Base-by-base conservation (phyloP, 768 basidiomycete species). In the Panaeolus papilionaceus region DNA sequence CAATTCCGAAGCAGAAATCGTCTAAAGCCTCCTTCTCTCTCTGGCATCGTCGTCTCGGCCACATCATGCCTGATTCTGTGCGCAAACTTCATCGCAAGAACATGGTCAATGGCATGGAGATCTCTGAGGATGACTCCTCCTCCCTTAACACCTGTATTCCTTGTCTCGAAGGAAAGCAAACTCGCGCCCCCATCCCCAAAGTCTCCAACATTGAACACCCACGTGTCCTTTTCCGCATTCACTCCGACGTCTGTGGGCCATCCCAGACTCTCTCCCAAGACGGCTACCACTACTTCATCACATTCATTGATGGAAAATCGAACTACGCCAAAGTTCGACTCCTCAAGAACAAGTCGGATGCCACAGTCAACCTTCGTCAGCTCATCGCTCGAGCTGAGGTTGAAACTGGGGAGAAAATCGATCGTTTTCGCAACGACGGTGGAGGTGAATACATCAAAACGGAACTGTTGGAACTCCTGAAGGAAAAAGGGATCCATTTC, bases 71-170 rank as follows among this genome's bases (percentile, higher is more conserved):
- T 28, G 37, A 54, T 4, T 70, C 66, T 4, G 47, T 70, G 4
- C 47, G 44, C 3, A 64, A 70, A 37, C 64, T 70, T 20, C 39
- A 61, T 38, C 12, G 42, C 37, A 67, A 70, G 42, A 40, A 58
- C 2, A 70, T 70, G 61, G 69, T 70, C 37, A 70, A 47, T 18
- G 69, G 69, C 26, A 70, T 66, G 64, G 16, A 63, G 3, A 37
- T 67, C 39, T 63, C 61, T 1, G 58, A 62, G 20, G 62, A 65
- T 23, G 64, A 65, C 33, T 58, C 58, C 4, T 49, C 47, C 16
- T 16, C 33, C n/a, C 11, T 38, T 10, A 39, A 28, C 54, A 18
- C n/a, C 1, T 61, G 33, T 37, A 37, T 20, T 10, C 28, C 51
- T 28, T 66, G 65, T 44, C 18, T 66, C 26, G 5, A 58, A 18